A percentile compares a stretch with the other conserved stretches of the same genome.
Evolutionary conservation across 2,329 filamentous ascomycete genomes (phyloP).

Genomic region (Colletotrichum neosansevieriae): DNA sequence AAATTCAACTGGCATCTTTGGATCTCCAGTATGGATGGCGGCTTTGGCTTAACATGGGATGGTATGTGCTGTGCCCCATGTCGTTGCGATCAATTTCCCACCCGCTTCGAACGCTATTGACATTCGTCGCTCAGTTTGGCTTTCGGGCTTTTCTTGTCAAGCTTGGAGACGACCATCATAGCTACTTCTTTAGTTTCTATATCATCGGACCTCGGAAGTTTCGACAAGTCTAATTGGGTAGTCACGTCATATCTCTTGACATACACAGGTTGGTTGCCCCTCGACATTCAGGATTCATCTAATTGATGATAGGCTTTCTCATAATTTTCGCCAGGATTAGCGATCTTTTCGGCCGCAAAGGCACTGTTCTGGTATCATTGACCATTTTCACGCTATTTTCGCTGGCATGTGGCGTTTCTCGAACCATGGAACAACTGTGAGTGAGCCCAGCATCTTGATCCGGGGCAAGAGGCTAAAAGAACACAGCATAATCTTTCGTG

Average conservation of each 20-base stretch:
- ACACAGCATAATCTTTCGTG: conserved; percentile 49
- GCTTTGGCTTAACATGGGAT: conserved; percentile 7
- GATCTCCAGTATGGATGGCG: conserved; percentile 8
- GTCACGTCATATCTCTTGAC: conserved; percentile 5
- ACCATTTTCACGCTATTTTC: conserved; percentile 56
- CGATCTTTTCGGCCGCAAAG: conserved; percentile 58
- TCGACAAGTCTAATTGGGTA: conserved; percentile 5
- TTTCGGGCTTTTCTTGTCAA: conserved; percentile 7
- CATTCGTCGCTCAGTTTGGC: neutral
- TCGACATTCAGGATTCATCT: neutral
- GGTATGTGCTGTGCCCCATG: neutral
- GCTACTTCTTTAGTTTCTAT: conserved; percentile 6
- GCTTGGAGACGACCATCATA: conserved; percentile 12
- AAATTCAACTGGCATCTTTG: conserved; percentile 2
- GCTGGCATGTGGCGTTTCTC: conserved; percentile 53
- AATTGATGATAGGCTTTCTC: conserved; percentile 49
- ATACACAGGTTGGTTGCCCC: neutral
- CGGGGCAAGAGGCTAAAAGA: too few species aligned
- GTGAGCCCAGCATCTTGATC: neutral
- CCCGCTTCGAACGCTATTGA: too few species aligned
- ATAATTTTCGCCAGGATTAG: conserved; percentile 57
- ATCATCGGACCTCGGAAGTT: conserved; percentile 1
- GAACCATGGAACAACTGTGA: conserved; percentile 49
- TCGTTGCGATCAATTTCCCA: neutral
- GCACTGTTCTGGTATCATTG: conserved; percentile 50